These are phyloP conservation scores for Solanum bulbocastanum DNA, from an alignment of 257 asterid species.

Conservation along the genomic window DNA sequence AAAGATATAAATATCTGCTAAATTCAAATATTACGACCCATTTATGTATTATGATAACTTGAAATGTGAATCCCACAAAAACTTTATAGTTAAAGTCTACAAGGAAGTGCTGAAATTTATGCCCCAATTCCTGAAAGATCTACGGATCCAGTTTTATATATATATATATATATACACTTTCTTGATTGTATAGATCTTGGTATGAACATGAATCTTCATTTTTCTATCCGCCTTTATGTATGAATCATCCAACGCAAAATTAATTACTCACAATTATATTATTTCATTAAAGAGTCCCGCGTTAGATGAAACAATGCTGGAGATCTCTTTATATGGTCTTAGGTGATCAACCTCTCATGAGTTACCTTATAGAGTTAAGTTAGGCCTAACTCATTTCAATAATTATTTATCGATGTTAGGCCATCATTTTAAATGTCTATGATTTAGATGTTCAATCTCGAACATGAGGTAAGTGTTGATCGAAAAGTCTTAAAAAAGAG, in stretches of 20 bases:
- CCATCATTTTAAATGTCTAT: neutral
- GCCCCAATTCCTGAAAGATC: neutral
- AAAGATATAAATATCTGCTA: too few relatives aligned
- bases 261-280: neutral
- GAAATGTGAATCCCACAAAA: neutral
- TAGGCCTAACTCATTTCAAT: neutral
- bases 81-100: neutral
- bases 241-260: neutral
- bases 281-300: neutral
- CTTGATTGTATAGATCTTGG: neutral
- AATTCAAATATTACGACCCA: too few relatives aligned
- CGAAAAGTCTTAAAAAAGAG: too few relatives aligned
- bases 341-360: too few relatives aligned
- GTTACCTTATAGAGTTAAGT: too few relatives aligned
- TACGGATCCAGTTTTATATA: neutral
- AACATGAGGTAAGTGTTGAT: too few relatives aligned
- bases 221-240: neutral
- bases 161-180: neutral
- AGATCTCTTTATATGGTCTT: neutral
- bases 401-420: neutral
- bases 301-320: neutral
- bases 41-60: neutral
- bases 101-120: slow-evolving; percentile 3
- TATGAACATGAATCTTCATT: neutral
- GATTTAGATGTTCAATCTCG: neutral